Evolutionary conservation across 2,329 filamentous ascomycete species (phyloP).

Genomic region (Clonostachys chloroleuca): DNA sequence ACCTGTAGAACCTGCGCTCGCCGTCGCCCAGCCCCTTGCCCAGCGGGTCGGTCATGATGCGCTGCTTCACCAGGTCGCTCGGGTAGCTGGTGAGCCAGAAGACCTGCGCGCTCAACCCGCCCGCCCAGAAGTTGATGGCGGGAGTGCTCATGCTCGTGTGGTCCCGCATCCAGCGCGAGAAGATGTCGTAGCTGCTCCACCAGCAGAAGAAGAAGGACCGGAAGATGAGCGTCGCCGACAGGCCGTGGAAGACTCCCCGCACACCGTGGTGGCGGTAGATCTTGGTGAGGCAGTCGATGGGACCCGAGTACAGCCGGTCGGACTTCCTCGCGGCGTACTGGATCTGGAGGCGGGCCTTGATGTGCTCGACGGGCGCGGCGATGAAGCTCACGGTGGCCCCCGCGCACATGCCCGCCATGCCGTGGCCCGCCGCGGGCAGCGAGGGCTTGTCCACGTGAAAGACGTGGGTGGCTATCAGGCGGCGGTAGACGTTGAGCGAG

Average conservation of each 20-base stretch:
- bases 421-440: conserved; percentile 77
- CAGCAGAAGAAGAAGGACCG: conserved; percentile 94
- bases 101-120: conserved; percentile 85
- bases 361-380: conserved; percentile 88
- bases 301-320: conserved; percentile 77
- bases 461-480: conserved; percentile 74
- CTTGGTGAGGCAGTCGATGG: conserved; percentile 76
- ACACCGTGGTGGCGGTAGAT: conserved; percentile 70
- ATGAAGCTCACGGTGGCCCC: conserved; percentile 90
- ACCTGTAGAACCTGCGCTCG: conserved; percentile 62
- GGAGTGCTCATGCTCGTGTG: conserved; percentile 70
- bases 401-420: conserved; percentile 80
- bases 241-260: conserved; percentile 77
- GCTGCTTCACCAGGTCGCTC: conserved; percentile 89
- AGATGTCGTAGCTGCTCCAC: conserved; percentile 93
- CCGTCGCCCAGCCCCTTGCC: conserved; percentile 67
- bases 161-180: conserved; percentile 63
- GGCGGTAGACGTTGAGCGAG: conserved; percentile 84
- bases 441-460: conserved; percentile 52
- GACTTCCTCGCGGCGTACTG: conserved; percentile 82
- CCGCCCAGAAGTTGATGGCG: conserved; percentile 94
- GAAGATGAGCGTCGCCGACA: conserved; percentile 82
- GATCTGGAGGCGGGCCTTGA: conserved; percentile 90
- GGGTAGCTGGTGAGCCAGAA: conserved; percentile 95
- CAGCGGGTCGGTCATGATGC: conserved; percentile 92